Evolutionary conservation across 2,329 filamentous ascomycete genomes (phyloP), one percentile per base, ranked within the genome.

Genomic region (Trichoderma sp.): DNA sequence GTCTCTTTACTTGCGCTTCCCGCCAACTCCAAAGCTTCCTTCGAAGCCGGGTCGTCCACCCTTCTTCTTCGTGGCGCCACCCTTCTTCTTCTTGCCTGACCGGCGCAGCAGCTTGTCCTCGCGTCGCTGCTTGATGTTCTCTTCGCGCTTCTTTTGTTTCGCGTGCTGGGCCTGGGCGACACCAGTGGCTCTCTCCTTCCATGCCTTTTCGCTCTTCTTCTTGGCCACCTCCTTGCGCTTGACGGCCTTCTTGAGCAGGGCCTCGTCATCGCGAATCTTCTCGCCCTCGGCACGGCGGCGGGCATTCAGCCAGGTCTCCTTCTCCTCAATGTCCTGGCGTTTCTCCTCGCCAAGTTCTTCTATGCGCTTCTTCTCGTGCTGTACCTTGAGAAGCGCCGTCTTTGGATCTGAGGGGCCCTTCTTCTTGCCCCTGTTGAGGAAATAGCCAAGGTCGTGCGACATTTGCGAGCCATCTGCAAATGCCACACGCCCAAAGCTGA

Each of bases 291-390:
- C 95, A 29, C 93, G 92, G 84, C 95, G 94, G 84, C 96, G 93
- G 3, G 97, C 97, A 65, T 94, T 96, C 76, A 98, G 88, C 97
- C 97, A 99, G 75, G 92, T 88, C 81, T 99, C 96, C 87, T 98
- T 98, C 84, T 98, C 94, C 76, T 95, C 92, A 62, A 98, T 93
- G 76, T 97, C 94, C 77, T 92, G 92, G 74, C 93, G 93, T 86
- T 98, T 97, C 78, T 91, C 90, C 1, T 93, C 91, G 80, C 96
- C 93, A 81, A 98, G 90, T 33, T 87, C 89, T 62, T 92, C 89
- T 35, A 98, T 86, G 33, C 95, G 93, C 80, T 93, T 91, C 85
- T 95, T 93, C 85, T 98, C 96, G 81, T 94, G 94, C 85, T 98
- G 93, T 1, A 94, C 91, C 71, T 94, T 94, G 80, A 93, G 89